Evolutionary conservation across 768 basidiomycete species (phyloP).

Genomic region (Kwoniella mangroviensis): DNA sequence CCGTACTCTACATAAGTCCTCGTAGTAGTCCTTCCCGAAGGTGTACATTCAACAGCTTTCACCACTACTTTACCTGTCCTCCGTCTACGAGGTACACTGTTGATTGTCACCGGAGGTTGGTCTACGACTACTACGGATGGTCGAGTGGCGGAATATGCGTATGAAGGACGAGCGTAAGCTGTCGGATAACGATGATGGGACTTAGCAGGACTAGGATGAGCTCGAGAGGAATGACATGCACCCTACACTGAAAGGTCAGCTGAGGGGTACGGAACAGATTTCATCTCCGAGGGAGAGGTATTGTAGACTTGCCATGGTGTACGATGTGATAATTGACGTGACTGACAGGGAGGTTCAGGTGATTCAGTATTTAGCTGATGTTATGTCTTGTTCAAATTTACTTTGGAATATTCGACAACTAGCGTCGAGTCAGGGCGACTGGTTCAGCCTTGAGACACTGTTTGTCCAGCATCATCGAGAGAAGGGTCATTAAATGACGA

Average conservation of each 20-base stretch:
- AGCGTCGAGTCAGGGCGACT: too few species aligned
- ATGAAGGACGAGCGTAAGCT: not conserved
- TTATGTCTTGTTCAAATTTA: too few species aligned
- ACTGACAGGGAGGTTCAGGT: not conserved
- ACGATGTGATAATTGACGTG: not conserved
- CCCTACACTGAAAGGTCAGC: not conserved
- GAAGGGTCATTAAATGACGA: too few species aligned
- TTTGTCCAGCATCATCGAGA: too few species aligned
- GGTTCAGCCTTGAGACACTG: too few species aligned
- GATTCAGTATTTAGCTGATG: too few species aligned
- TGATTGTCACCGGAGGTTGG: not conserved
- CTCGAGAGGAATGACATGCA: not conserved
- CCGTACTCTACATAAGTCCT: constrained; percentile 9
- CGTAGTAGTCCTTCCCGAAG: not conserved
- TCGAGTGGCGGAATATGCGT: too few species aligned
- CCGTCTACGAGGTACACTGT: not conserved
- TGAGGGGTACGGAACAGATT: too few species aligned
- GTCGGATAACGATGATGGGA: not conserved
- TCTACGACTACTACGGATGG: not conserved
- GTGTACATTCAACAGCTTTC: constrained; percentile 4
- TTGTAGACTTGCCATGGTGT: not conserved
- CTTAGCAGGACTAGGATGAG: not conserved
- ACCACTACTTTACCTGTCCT: constrained; percentile 4
- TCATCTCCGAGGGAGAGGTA: too few species aligned
- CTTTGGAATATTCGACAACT: too few species aligned